Evolutionary conservation across 2,329 filamentous ascomycete genomes (phyloP).

Genomic region (Fusarium miscanthi): DNA sequence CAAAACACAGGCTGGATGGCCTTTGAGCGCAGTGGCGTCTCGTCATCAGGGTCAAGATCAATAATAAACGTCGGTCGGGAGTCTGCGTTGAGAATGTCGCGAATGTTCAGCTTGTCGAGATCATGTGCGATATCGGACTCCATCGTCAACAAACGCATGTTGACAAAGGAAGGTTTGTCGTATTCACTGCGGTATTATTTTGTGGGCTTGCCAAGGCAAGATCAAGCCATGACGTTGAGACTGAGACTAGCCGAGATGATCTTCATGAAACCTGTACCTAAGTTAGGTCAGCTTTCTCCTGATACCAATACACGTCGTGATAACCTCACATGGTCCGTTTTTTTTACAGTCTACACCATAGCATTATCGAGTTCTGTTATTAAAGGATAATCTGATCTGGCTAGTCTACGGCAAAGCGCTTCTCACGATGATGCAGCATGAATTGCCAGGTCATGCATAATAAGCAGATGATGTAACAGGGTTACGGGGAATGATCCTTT

Average conservation of each 20-base stretch:
- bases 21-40: constrained; percentile 26
- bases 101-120: constrained; percentile 54
- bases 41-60: constrained; percentile 52
- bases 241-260: constrained; percentile 5
- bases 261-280: background rate
- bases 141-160: constrained; percentile 15
- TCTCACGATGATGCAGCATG: background rate
- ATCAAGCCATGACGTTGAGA: constrained; percentile 2
- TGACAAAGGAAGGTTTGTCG: background rate
- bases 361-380: background rate
- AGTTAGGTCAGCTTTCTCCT: background rate
- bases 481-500: background rate
- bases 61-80: constrained; percentile 53
- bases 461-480: background rate
- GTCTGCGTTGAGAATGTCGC: constrained; percentile 55
- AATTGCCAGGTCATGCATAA: background rate
- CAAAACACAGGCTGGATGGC: constrained; percentile 51
- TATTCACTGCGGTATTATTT: background rate
- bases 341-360: background rate
- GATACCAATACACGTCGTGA: background rate
- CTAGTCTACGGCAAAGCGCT: background rate
- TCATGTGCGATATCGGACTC: constrained; percentile 22
- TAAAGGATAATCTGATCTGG: background rate
- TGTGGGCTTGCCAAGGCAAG: constrained; percentile 16
- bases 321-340: background rate